Base-by-base conservation (phyloP, 2,329 filamentous ascomycete species). In the Trichophaea hybrida region DNA sequence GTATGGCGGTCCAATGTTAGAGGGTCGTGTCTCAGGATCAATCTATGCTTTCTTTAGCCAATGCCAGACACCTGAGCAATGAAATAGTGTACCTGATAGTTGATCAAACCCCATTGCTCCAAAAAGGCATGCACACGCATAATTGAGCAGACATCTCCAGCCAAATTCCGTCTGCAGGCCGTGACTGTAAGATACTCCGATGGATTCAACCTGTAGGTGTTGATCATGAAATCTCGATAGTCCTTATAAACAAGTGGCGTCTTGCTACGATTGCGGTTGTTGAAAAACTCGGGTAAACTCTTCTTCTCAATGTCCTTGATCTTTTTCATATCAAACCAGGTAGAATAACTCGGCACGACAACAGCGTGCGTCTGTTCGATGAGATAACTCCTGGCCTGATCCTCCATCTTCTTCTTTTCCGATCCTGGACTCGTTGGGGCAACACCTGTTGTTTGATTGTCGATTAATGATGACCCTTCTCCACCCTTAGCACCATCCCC, bases 221-320 rank as follows among this genome's bases (percentile, higher is more conserved):
- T 98, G 75, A 98, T 89, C 93, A 98, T 98, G 71, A 98, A 98
- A 71, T 98, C 93, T 68, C 93, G 85, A 74, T 98, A 98, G 71
- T 98, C 93, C 74, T 97, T 97, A 77, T 98, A 98, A 24, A 97
- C 88, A 53, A 89, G 84, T 0, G 89, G 86, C 0, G 93, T 98
- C 76, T 98, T 98, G 82, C 93, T 97, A 69, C 93, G 85, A 74
- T 98, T 98, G 61, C 93, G 83, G 72, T 83, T 91, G 76, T 98
- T 98, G 80, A 98, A 98, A 75, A 97, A 98, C 72, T 98, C 93
- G 17, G 91, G 89, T 66, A 98, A 79, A 6, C 89, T 89, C 74
- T 96, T 98, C 71, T 85, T 86, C 76, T 98, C 93, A 68, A 96
- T 86, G 62, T 82, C 81, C 73, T 96, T 87, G 70, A 98, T 85